phyloP scores from a whole-genome alignment of 2,329 filamentous ascomycete genomes.

The Nemania abortiva region DNA sequence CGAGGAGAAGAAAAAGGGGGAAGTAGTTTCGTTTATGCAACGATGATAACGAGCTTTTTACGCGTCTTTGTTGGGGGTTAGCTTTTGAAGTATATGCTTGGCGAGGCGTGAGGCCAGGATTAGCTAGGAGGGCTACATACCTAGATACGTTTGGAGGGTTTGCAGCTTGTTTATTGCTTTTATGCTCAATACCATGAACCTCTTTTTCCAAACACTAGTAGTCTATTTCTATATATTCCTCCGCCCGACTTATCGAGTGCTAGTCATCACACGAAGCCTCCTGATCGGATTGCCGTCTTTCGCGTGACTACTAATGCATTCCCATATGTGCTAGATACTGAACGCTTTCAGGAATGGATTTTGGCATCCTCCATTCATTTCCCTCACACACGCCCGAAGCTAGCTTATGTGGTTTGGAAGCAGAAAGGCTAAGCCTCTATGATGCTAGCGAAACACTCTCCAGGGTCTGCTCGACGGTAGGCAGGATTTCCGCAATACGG shows the following conservation, averaged over 20 bases:
- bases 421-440: not conserved
- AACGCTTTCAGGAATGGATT: not conserved
- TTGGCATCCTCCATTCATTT: not conserved
- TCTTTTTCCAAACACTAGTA: not conserved
- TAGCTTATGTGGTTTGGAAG: not conserved
- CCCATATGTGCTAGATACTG: not conserved
- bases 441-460: conserved; percentile 58
- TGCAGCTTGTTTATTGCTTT: conserved; percentile 28
- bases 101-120: conserved; percentile 12
- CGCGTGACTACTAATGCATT: conserved; percentile 3
- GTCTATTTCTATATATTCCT: not conserved
- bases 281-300: not conserved
- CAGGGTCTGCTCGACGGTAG: conserved; percentile 69
- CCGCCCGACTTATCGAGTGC: not conserved
- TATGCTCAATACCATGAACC: conserved; percentile 22
- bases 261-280: not conserved
- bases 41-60: conserved; percentile 34
- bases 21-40: conserved; percentile 23
- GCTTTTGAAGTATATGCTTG: conserved; percentile 29
- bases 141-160: conserved; percentile 25
- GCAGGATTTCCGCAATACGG: conserved; percentile 70
- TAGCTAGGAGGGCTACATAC: conserved; percentile 29
- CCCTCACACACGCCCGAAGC: not conserved
- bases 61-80: conserved; percentile 34
- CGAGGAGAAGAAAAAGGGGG: conserved; percentile 7